Conservation (phyloP, 2,329 filamentous ascomycete species). For the Paraphaeosphaeria sporulosa region DNA sequence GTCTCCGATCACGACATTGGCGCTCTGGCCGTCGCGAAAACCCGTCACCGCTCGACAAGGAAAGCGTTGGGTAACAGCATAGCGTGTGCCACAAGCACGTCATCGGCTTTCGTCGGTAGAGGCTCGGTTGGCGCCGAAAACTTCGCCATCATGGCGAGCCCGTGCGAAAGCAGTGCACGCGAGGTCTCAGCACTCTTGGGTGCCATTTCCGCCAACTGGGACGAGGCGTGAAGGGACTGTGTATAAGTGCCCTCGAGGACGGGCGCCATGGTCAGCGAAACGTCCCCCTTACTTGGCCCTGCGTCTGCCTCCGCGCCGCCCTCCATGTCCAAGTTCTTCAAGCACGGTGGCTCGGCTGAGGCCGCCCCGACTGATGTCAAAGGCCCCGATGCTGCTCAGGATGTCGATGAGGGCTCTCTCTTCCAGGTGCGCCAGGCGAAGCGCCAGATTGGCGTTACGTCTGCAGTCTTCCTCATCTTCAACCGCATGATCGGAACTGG, state of each 20-base stretch:
- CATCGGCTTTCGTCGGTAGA: constrained; percentile 7
- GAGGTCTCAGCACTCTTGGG: background rate
- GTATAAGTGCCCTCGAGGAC: background rate
- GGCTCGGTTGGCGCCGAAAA: background rate
- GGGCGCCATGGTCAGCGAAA: background rate
- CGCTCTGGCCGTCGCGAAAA: background rate
- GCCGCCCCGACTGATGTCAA: background rate
- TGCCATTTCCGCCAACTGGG: background rate
- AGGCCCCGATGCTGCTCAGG: constrained; percentile 1
- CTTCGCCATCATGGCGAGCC: constrained; percentile 1
- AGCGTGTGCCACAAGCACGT: background rate
- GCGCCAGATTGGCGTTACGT: constrained; percentile 38
- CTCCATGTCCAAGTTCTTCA: constrained; percentile 9
- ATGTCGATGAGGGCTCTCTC: constrained; percentile 33
- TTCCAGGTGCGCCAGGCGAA: constrained; percentile 36
- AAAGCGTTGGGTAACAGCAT: constrained; percentile 1
- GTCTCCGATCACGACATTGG: constrained; percentile 8
- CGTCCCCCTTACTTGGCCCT: constrained; percentile 2
- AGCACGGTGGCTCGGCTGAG: background rate
- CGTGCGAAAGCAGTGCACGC: background rate
- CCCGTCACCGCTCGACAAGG: background rate
- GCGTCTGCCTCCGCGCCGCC: background rate
- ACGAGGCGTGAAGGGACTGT: background rate
- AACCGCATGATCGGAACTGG: constrained; percentile 73
- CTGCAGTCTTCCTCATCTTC: constrained; percentile 56